A percentile compares a stretch with the other conserved stretches of the same genome.
These are phyloP conservation scores for Neophaeococcomyces aloes DNA, from an alignment of 2,329 filamentous ascomycete genomes.

Conservation along the genomic window DNA sequence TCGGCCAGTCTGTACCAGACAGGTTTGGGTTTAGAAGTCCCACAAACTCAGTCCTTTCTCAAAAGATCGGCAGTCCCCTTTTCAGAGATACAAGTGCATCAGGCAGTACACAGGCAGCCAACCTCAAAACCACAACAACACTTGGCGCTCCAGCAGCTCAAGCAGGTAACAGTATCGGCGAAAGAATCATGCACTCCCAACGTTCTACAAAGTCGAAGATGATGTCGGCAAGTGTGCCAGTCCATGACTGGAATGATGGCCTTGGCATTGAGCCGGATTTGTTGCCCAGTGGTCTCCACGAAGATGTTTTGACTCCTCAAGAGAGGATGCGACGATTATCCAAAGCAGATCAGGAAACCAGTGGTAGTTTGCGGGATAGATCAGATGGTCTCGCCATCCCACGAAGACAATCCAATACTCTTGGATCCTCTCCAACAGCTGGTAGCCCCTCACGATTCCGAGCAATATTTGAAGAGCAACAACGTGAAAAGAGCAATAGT, in stretches of 20 bases:
- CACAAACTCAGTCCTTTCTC: conserved; percentile 55
- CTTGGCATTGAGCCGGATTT: conserved; percentile 77
- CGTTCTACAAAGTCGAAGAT: conserved; percentile 41
- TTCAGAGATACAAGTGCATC: conserved; percentile 50
- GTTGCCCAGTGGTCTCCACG: conserved; percentile 60
- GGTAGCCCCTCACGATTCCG: conserved; percentile 52
- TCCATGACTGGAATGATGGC: conserved; percentile 50
- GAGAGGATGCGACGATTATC: conserved; percentile 51
- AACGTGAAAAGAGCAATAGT: conserved; percentile 39
- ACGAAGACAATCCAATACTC: conserved; percentile 37
- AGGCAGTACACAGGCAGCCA: conserved; percentile 59
- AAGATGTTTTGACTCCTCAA: conserved; percentile 53
- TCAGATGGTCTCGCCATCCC: conserved; percentile 42
- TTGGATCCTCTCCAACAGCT: conserved; percentile 47
- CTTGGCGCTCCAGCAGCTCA: conserved; percentile 50
- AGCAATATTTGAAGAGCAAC: conserved; percentile 45
- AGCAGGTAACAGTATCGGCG: conserved; percentile 56
- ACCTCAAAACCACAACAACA: conserved; percentile 49
- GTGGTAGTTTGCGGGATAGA: conserved; percentile 36
- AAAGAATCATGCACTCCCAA: conserved; percentile 54
- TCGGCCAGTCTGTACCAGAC: conserved; percentile 84
- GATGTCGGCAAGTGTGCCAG: conserved; percentile 51
- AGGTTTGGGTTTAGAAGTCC: conserved; percentile 85
- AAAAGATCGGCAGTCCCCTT: conserved; percentile 53
- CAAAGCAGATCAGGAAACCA: conserved; percentile 44